These are phyloP conservation scores for Suillus luteus DNA, from an alignment of 768 basidiomycete species.

Conservation along the genomic window DNA sequence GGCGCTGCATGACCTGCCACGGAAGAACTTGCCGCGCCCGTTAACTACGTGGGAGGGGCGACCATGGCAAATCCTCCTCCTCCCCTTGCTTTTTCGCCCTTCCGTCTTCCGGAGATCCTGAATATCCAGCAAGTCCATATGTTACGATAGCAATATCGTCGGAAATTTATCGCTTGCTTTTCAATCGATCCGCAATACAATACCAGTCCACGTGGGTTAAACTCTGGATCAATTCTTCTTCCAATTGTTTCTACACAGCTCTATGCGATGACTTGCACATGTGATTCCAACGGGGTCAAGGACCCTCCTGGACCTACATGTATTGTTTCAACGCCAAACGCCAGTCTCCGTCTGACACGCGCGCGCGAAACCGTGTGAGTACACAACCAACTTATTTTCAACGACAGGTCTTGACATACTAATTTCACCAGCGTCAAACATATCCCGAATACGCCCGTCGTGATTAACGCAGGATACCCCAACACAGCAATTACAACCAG, in stretches of 20 bases:
- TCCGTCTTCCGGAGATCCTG: background rate
- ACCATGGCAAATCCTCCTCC: background rate
- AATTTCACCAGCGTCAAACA: background rate
- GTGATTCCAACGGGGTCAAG: too few relatives aligned
- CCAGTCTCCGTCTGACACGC: too few relatives aligned
- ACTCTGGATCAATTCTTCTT: too few relatives aligned
- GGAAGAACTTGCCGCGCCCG: background rate
- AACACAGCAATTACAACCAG: background rate
- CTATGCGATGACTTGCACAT: too few relatives aligned
- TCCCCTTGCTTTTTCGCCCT: background rate
- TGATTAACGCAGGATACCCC: background rate
- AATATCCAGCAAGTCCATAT: background rate
- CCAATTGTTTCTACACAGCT: too few relatives aligned
- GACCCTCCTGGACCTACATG: too few relatives aligned
- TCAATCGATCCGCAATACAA: too few relatives aligned
- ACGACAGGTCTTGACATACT: background rate
- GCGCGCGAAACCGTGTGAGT: too few relatives aligned
- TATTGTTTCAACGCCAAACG: too few relatives aligned
- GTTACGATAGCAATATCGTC: background rate
- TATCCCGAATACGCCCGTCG: background rate
- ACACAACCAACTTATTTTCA: too few relatives aligned
- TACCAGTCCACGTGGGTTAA: too few relatives aligned
- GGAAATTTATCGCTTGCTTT: too few relatives aligned
- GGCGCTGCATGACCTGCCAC: background rate
- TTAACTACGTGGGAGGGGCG: background rate